These are phyloP conservation scores for Yamadazyma sp. DNA, from an alignment of 1,139 yeast genomes.

Conservation along the genomic window DNA sequence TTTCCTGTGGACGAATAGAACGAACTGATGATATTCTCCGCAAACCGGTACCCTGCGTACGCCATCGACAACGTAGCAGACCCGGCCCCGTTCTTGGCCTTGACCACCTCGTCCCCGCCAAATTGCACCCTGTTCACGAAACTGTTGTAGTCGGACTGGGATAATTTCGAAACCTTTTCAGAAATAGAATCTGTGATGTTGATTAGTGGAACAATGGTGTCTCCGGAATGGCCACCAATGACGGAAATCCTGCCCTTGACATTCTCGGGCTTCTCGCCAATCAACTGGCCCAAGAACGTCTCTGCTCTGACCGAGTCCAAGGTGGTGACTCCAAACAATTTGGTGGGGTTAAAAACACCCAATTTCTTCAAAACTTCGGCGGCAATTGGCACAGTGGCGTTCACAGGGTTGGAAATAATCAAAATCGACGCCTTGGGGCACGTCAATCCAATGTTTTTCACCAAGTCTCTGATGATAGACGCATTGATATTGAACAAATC, in stretches of 20 bases:
- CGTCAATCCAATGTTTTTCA: constrained; percentile 54
- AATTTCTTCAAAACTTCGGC: constrained; percentile 64
- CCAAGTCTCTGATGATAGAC: constrained; percentile 60
- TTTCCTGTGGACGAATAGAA: constrained; percentile 28
- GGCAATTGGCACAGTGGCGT: constrained; percentile 74
- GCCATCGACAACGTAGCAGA: constrained; percentile 82
- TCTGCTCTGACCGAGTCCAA: constrained; percentile 71
- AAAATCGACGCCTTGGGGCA: constrained; percentile 65
- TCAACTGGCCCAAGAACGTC: constrained; percentile 54
- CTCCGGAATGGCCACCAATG: constrained; percentile 78
- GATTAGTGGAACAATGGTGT: constrained; percentile 65
- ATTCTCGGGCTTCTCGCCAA: constrained; percentile 32
- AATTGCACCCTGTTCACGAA: constrained; percentile 65
- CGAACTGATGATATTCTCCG: constrained; percentile 50
- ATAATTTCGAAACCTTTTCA: constrained; percentile 29
- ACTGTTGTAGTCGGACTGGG: constrained; percentile 34
- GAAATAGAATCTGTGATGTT: constrained; percentile 27
- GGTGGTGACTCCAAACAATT: constrained; percentile 72
- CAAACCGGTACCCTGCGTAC: constrained; percentile 69
- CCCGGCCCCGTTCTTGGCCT: constrained; percentile 76
- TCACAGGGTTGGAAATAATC: constrained; percentile 74
- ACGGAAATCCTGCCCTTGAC: constrained; percentile 56
- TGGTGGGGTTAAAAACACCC: constrained; percentile 63
- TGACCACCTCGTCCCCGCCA: constrained; percentile 80
- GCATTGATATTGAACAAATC: constrained; percentile 76